Base-by-base conservation (phyloP, 768 basidiomycete genomes). In the Rhodocollybia butyracea region DNA sequence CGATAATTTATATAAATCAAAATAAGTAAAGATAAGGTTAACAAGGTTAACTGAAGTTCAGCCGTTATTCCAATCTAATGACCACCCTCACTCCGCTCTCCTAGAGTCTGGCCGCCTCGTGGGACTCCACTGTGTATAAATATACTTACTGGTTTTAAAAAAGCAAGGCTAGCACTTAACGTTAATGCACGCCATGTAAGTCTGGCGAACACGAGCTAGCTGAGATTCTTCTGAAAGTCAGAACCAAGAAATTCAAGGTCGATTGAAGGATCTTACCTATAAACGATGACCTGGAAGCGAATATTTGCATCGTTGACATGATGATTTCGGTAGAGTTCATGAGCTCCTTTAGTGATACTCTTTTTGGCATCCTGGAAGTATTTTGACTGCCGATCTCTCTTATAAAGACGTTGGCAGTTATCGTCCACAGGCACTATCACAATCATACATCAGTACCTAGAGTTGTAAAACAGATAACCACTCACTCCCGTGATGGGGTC, bases 401-500 rank as follows among this genome's bases (percentile, higher is more conserved):
- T 3, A 42, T 46, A 26, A 46, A 54, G 19, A 54, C 43, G 15
- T 54, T 54, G 15, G 21, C 29, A 5, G 53, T 46, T 6, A n/a
- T 42, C 39, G 38, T 46, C 53, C 53, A 54, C 24, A 54, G 42
- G 19, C 29, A 27, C 53, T 54, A 11, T 13, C 43, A 27, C 29
- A 31, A 45, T 7, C 3, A 45, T 12, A 30, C 13, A 31, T 45
- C 27, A 24, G 22, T n/a, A 29, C 8, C 7, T 32, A 3, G 11
- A 31, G 7, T 11, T 10, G 4, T 21, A 17, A 38, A 32, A 3
- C 1, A 5, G 3, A 32, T 12, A 24, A 34, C 5, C 22, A 45
- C 58, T 48, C 46, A 62, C 61, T 41, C 61, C 61, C 11, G 58
- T 40, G 24, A 61, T 61, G 19, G 60, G 58, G 47, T 62, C 61